Conservation (phyloP, 2,329 filamentous ascomycete species). For the Botrytis cinerea region DNA sequence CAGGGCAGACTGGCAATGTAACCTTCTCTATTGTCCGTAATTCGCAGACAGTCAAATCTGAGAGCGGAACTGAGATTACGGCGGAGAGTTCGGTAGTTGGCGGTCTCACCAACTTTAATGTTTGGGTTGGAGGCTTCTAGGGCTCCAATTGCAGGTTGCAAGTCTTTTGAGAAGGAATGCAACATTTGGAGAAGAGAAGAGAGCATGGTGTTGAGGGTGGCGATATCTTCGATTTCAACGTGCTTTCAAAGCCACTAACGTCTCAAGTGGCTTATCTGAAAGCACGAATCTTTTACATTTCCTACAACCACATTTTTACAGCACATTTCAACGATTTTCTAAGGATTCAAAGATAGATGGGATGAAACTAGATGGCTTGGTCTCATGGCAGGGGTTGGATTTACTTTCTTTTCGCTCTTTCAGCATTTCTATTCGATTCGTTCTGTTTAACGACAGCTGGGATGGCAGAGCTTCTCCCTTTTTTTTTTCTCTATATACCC, state of each 20-base stretch:
- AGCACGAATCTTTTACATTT: not conserved
- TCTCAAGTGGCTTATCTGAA: not conserved
- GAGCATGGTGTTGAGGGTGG: not conserved
- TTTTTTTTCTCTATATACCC: not conserved
- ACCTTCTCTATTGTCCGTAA: constrained; percentile 37
- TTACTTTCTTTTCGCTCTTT: not conserved
- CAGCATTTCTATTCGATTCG: not conserved
- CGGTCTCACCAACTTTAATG: constrained; percentile 37
- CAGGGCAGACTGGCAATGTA: constrained; percentile 40
- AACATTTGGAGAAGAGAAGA: not conserved
- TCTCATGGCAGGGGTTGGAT: not conserved
- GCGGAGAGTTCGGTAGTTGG: constrained; percentile 27
- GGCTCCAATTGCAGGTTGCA: not conserved
- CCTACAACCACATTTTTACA: not conserved
- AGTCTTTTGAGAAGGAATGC: not conserved
- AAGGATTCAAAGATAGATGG: not conserved
- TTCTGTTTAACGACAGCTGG: not conserved
- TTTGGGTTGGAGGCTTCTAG: constrained; percentile 38
- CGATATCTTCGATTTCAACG: not conserved
- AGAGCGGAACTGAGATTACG: constrained; percentile 36
- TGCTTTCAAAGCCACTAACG: not conserved
- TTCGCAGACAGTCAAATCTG: constrained; percentile 32
- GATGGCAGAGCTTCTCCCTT: not conserved
- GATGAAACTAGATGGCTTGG: not conserved
- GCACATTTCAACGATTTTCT: not conserved